Evolutionary conservation across 352 stramenopile genomes (phyloP), one percentile per base, ranked within the genome.

Genomic region (Phytopythium delawarense): DNA sequence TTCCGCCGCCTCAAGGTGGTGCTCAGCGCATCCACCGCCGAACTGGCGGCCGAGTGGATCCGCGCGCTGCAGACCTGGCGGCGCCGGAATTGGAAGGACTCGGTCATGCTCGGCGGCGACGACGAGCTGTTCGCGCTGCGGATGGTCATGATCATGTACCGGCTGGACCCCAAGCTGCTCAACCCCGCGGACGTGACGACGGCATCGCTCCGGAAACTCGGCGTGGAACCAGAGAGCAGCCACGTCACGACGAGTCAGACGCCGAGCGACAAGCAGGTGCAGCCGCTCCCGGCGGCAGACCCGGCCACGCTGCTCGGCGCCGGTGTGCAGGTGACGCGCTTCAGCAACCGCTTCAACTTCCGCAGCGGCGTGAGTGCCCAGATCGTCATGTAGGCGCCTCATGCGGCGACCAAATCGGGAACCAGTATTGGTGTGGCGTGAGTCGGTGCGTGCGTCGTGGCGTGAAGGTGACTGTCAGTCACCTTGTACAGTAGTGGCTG

Each of bases 41-140:
- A 79, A 21, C 69, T 86, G 6, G 70, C 73, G 44, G 60, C 73
- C 11, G 67, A 88, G 42, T 93, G 84, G 84, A 83, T 91, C 28
- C 64, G 71, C 30, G 84, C 84, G 23, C 73, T 91, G 32, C 78
- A 84, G 53, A 88, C 82, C 21, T 93, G 84, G 84, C 80, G 81
- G 39, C 81, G 84, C 44, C 78, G 80, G 57, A 91, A 91, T 61
- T 93, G 84, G 84, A 78, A 79, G 42, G 81, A 93, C 34, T 78
- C 79, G 49, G 63, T 81, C 12, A 69, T 88, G 28, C 84, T 93
- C 56, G 59, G 72, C 20, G 81, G 76, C 35, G 81, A 89, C 2
- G 82, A 93, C 66, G 84, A 93, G 60, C 74, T 65, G 61, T 81
- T 73, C 40, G 77, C 78, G 57, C 70, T 92, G 56, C 78, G 77